A percentile compares a stretch with the other conserved stretches of the same genome.
Evolutionary conservation across 192 early-diverging fungal species (phyloP).

Genomic region (Thamnidium elegans): DNA sequence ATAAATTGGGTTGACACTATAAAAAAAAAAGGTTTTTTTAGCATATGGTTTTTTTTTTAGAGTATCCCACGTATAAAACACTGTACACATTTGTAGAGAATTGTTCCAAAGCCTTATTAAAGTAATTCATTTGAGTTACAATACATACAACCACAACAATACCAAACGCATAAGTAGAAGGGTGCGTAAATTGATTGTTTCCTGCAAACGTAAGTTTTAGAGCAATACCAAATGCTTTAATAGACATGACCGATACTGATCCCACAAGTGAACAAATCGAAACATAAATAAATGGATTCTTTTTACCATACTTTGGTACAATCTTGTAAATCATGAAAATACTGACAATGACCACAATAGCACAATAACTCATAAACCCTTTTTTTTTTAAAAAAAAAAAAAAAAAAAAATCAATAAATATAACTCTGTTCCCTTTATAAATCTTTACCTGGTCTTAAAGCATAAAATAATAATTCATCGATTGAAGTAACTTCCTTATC

Average conservation of each 20-base stretch:
- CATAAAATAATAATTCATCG: constrained; percentile 81
- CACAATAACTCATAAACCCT: constrained; percentile 82
- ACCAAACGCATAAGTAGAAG: constrained; percentile 88
- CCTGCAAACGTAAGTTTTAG: constrained; percentile 90
- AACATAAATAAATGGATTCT: constrained; percentile 83
- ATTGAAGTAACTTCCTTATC: constrained; percentile 78
- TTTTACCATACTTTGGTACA: constrained; percentile 77
- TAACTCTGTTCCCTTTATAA: not conserved
- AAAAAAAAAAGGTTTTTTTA: not conserved
- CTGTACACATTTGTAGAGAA: constrained; percentile 81
- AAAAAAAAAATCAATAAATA: not conserved
- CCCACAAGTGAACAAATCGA: constrained; percentile 97
- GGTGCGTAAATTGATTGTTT: constrained; percentile 86
- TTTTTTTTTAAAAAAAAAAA: too few species aligned
- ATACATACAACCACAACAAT: constrained; percentile 77
- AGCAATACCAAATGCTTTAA: constrained; percentile 93
- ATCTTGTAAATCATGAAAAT: constrained; percentile 79
- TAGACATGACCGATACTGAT: constrained; percentile 87
- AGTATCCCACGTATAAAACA: too few species aligned
- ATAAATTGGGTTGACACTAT: constrained; percentile 79
- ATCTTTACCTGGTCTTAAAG: constrained; percentile 64
- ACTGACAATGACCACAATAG: constrained; percentile 61
- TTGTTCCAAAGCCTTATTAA: constrained; percentile 93
- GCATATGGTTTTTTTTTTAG: not conserved
- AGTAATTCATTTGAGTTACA: constrained; percentile 96